Base-by-base conservation (phyloP, 495 filamentous ascomycete genomes). In the Diplogelasinospora grovesii region DNA sequence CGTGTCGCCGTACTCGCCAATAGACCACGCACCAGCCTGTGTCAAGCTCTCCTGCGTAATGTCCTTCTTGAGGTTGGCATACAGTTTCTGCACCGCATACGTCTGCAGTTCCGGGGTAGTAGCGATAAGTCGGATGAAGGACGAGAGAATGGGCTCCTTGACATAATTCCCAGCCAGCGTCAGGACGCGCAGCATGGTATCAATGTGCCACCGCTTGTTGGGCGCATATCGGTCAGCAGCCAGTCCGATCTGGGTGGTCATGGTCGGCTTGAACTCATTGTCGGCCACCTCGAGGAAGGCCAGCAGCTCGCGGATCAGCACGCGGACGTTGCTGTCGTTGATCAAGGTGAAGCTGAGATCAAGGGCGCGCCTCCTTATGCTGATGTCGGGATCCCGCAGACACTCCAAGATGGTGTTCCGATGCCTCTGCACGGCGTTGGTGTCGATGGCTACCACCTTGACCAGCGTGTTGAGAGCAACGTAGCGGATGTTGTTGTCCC, bases 401-500 rank as follows among this genome's bases (percentile, higher is more conserved):
- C 92, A 98, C 53, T 96, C 92, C 27, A 98, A 70, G 49, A 98
- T 96, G 6, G 92, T 98, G 60, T 95, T 97, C 38, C 93, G 81
- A 63, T 98, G 92, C 57, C 92, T 73, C 56, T 97, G 93, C 4
- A 98, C 92, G 2, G 92, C 93, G 54, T 96, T 97, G 13, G 92
- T 93, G 57, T 98, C 92, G 25, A 98, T 87, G 8, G 93, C 90
- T 30, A 98, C 90, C 36, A 98, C 92, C 65, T 98, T 98, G 65
- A 95, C 90, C 43, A 98, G 70, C 1, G 92, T 98, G 61, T 98
- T 98, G 19, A 98, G 65, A 18, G 92, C 92, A 33, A 98, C 92
- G 58, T 98, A 98, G 53, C 92, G 86, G 57, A 98, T 97, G 54
- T 98, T 98, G 70, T 98, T 98, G 65, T 98, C 92, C 59, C 89